Base-by-base conservation (phyloP, 2,329 filamentous ascomycete species). In the Colletotrichum sp. region DNA sequence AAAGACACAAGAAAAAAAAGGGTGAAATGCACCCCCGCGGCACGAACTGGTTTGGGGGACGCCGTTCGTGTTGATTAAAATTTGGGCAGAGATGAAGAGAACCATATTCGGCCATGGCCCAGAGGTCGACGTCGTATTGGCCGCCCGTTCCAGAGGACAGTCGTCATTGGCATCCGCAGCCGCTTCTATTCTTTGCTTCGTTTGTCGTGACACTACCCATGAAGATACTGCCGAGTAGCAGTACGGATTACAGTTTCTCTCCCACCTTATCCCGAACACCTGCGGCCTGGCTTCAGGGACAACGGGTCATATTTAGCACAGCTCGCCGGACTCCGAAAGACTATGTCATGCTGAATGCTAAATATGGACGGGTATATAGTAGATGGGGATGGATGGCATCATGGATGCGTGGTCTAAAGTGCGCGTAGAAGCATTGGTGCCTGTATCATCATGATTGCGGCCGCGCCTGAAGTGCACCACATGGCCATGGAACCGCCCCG, bases 31-130 rank as follows among this genome's bases (percentile, higher is more conserved):
- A 13, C 24, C 66, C 43, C 66, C 32, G 66, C 62, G 64, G 70
- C 73, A 43, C 43, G 70, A 73, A 73, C 73, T 67, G 26, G 28
- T 66, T 74, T 76, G 30, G 70, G 70, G 21, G 28, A 34, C 32
- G 65, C 64, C 70, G 70, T 76, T 76, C 70, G 73, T 60, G 64
- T 52, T 38, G n/a, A 61, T 21, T 70, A 38, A 74, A 61, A 74
- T 70, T 55, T 74, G 55, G 43, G n/a, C 36, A 69, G 70, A 70
- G 66, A 70, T 69, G 70, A 74, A 28, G 34, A 61, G 28, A 74
- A 56, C 70, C 71, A 43, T 36, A 70, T 73, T 61, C 36, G 66
- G 55, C 58, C 71, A 61, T 52, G 62, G 48, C 24, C 55, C 55
- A 28, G 65, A 48, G 48, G 28, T 28, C 16, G 34, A 70, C 32